phyloP scores from a whole-genome alignment of 345 rosid genomes.

The Moricandia arvensis region DNA sequence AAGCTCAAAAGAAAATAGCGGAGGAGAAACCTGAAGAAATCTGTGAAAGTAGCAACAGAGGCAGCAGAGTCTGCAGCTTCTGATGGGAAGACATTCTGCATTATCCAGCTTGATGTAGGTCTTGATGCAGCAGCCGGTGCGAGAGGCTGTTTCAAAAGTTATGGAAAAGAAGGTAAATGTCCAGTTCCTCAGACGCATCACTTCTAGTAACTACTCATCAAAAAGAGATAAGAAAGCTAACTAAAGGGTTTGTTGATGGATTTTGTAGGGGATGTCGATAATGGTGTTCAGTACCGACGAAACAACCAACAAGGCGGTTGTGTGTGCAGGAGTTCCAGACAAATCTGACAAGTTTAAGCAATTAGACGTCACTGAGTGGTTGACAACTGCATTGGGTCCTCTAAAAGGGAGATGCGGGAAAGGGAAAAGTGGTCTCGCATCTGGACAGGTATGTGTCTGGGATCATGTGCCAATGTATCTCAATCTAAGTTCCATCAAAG shows the following conservation, averaged over 20 bases:
- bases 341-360: slow-evolving; percentile 53
- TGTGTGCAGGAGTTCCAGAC: slow-evolving; percentile 85
- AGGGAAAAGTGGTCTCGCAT: slow-evolving; percentile 88
- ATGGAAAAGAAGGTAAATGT: slow-evolving; percentile 58
- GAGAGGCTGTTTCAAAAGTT: slow-evolving; percentile 87
- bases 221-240: background rate
- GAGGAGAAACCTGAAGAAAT: slow-evolving; percentile 77
- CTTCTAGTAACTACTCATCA: background rate
- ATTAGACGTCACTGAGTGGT: slow-evolving; percentile 89
- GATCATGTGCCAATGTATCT: background rate
- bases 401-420: slow-evolving; percentile 86
- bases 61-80: slow-evolving; percentile 68
- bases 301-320: slow-evolving; percentile 78
- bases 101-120: slow-evolving; percentile 76
- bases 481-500: background rate
- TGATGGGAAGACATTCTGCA: slow-evolving; percentile 71
- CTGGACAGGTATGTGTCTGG: slow-evolving; percentile 72
- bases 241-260: slow-evolving; percentile 1
- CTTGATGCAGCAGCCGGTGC: slow-evolving; percentile 94
- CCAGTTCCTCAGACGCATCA: background rate
- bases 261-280: slow-evolving; percentile 66
- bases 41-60: slow-evolving; percentile 60
- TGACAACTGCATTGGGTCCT: slow-evolving; percentile 71
- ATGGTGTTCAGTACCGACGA: slow-evolving; percentile 92
- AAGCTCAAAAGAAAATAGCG: slow-evolving; percentile 85